Percentiles rank a stretch among this genome's conserved stretches.
Evolutionary conservation across 352 stramenopile species (phyloP).

Genomic region (Phytopythium montanum): DNA sequence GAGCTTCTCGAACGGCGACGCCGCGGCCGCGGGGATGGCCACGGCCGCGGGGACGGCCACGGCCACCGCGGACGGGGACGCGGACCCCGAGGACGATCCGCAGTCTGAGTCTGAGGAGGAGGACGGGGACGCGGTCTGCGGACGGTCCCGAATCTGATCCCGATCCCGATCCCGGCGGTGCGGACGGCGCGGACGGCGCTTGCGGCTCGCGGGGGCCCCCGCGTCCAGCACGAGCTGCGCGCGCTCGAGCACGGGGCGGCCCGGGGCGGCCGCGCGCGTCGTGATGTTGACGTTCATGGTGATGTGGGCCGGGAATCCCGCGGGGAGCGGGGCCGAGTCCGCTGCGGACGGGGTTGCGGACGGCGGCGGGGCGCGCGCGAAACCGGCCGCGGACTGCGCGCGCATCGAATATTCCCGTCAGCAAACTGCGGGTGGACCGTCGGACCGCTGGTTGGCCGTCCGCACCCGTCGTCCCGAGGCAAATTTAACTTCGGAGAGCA

Average conservation of each 20-base stretch:
- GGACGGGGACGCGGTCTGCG: neutral
- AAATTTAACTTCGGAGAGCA: too few species aligned
- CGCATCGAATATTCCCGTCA: too few species aligned
- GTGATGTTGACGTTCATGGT: conserved; percentile 14
- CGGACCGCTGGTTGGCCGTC: too few species aligned
- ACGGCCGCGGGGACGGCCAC: neutral
- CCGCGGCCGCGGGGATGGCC: neutral
- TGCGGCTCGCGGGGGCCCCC: neutral
- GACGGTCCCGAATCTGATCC: too few species aligned
- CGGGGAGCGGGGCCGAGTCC: neutral
- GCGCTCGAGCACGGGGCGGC: neutral
- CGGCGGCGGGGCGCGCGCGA: neutral
- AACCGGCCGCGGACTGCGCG: too few species aligned
- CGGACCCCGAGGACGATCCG: too few species aligned
- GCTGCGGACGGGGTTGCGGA: neutral
- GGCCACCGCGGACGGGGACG: neutral
- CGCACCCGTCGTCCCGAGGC: too few species aligned
- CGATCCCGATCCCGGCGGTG: neutral
- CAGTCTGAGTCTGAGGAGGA: too few species aligned
- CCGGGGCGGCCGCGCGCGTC: neutral
- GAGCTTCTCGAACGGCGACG: conserved; percentile 78
- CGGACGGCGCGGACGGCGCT: neutral
- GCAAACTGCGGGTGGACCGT: too few species aligned
- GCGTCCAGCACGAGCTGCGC: neutral
- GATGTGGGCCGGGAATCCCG: conserved; percentile 9